Evolutionary conservation across 164 flowering plant genomes (phyloP), one percentile per base, ranked within the genome.

Genomic region (Sedum album): DNA sequence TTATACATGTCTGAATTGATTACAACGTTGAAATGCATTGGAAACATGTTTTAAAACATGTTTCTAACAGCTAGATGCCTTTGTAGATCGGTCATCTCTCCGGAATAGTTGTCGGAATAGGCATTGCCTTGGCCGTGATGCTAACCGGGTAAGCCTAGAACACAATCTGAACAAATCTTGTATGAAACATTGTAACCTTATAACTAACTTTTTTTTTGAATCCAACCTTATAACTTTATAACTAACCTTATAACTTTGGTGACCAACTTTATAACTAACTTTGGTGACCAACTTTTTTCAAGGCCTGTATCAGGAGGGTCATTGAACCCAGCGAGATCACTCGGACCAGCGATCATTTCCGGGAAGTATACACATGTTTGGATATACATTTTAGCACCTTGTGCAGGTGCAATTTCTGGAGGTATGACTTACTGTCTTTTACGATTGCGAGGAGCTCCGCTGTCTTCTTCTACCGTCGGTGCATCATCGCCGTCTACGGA

Each of bases 291-390:
- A 35, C 0, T 26, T 26, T 28, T 48, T 14, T 64, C 62, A 30
- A 92, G 98, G 77, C 95, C 98, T 3, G 74, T 90, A 31, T 93
- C 96, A 7, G 96, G 98, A 72, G 98, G 89, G 70, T 93, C 98
- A 20, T 28, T 93, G 87, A 93, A 93, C 70, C 98, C 98, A 1
- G 96, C 96, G 38, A 93, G 98, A 62, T 86, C 93, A 53, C 30
- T 92, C 14, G 98, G 93, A 7, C 96, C 96, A 14, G 98, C 98
- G 26, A 65, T 93, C 28, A 72, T 84, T 63, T 70, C 89, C 15
- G 72, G 91, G 84, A 80, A 69, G 33, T 90, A 82, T 20, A 76
- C 82, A 0, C 72, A 79, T 31, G 30, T 88, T 31, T 90, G 98
- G 98, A 73, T 90, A 49, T 88, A 93, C 68, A 13, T 90, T 4